A percentile compares a stretch with the other conserved stretches of the same genome.
Conservation (phyloP, 768 basidiomycete species). For the Cystofilobasidium macerans region DNA sequence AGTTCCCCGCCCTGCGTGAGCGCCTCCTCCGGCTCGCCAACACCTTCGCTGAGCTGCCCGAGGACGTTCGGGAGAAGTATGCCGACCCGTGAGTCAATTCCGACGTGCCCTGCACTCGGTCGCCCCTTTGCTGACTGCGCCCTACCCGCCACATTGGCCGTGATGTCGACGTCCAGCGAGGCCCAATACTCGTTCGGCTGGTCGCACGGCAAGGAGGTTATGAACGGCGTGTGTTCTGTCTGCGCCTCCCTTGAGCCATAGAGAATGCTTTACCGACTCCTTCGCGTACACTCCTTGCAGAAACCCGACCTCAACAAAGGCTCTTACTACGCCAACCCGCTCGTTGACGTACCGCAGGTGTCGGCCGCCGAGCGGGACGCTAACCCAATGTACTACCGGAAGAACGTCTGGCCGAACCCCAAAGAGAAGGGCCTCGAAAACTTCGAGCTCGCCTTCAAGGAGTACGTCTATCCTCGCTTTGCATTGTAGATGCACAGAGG, state of each 20-base stretch:
- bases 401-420: slow-evolving; percentile 65
- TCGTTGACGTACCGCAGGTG: slow-evolving; percentile 56
- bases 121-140: too few relatives aligned
- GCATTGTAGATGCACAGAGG: background rate
- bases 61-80: slow-evolving; percentile 58
- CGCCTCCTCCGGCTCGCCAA: slow-evolving; percentile 63
- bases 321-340: slow-evolving; percentile 81
- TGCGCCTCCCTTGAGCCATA: background rate
- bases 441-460: slow-evolving; percentile 81
- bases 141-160: too few relatives aligned
- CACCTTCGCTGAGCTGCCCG: slow-evolving; percentile 61
- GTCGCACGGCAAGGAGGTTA: slow-evolving; percentile 79
- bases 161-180: too few relatives aligned
- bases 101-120: too few relatives aligned
- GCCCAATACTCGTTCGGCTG: slow-evolving; percentile 57
- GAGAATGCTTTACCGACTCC: background rate
- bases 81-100: too few relatives aligned
- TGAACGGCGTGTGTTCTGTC: slow-evolving; percentile 64
- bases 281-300: slow-evolving; percentile 17
- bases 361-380: slow-evolving; percentile 46
- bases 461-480: slow-evolving; percentile 46
- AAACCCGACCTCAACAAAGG: slow-evolving; percentile 70
- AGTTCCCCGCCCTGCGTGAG: slow-evolving; percentile 55
- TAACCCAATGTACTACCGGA: slow-evolving; percentile 54
- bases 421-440: slow-evolving; percentile 55